These are phyloP conservation scores for Flammula alnicola DNA, from an alignment of 1,284 basidiomycete genomes.

Conservation along the genomic window DNA sequence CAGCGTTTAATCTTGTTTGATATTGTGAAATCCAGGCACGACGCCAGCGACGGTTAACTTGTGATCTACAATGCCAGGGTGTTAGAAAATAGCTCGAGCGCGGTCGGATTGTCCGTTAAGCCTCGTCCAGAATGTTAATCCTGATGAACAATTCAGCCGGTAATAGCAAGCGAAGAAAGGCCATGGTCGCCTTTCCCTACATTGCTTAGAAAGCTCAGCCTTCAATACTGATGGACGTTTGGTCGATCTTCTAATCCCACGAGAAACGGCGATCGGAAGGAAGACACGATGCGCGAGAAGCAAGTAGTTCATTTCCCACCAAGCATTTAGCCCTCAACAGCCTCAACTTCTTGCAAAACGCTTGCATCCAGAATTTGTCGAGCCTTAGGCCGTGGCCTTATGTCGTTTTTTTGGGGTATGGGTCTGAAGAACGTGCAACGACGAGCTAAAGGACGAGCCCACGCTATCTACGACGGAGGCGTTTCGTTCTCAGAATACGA, in stretches of 20 bases:
- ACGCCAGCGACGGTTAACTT: background rate
- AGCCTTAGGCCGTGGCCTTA: too few relatives aligned
- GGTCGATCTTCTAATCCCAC: conserved; percentile 14
- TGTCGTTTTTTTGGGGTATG: too few relatives aligned
- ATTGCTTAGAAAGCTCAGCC: too few relatives aligned
- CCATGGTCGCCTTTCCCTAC: too few relatives aligned
- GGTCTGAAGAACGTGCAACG: too few relatives aligned
- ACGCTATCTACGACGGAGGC: too few relatives aligned
- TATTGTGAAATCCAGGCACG: background rate
- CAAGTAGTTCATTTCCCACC: background rate
- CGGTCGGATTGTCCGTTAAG: background rate
- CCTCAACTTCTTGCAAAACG: too few relatives aligned
- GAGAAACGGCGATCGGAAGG: conserved; percentile 17
- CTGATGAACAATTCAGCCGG: background rate
- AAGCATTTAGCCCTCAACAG: too few relatives aligned
- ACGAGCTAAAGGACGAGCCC: too few relatives aligned
- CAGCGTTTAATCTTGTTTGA: background rate
- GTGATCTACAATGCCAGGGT: background rate
- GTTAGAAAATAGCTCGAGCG: background rate
- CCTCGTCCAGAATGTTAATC: background rate
- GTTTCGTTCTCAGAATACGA: too few relatives aligned
- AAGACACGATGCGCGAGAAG: conserved; percentile 3
- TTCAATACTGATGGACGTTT: conserved; percentile 2
- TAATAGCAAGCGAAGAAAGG: background rate
- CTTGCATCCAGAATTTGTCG: too few relatives aligned